Percentiles rank a stretch among this genome's conserved stretches.
phyloP scores from a whole-genome alignment of 2,329 filamentous ascomycete genomes.

The Ophiosphaerella herpotricha region DNA sequence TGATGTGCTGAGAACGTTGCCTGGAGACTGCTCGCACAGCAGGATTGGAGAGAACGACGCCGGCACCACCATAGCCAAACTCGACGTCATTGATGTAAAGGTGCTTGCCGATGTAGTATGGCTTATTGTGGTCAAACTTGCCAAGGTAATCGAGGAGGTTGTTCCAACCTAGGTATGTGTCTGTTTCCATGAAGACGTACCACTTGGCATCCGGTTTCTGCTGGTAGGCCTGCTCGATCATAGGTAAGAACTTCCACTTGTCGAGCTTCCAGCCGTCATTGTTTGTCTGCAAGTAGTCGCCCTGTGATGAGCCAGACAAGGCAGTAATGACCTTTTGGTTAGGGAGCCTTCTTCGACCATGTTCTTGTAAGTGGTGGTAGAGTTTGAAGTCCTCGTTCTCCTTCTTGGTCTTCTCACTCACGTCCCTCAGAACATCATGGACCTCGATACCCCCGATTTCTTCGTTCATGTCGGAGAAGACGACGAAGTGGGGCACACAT shows the following conservation, averaged over 20 bases:
- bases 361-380: conserved; percentile 55
- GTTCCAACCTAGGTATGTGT: conserved; percentile 45
- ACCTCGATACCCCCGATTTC: conserved; percentile 57
- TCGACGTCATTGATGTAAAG: conserved; percentile 50
- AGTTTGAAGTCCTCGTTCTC: conserved; percentile 57
- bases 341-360: conserved; percentile 51
- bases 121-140: conserved; percentile 45
- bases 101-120: conserved; percentile 51
- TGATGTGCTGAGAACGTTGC: conserved; percentile 34
- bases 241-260: conserved; percentile 64
- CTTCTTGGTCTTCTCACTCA: conserved; percentile 45
- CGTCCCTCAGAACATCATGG: conserved; percentile 52
- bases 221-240: conserved; percentile 55
- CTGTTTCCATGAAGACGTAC: conserved; percentile 47
- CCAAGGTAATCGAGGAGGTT: conserved; percentile 48
- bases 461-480: conserved; percentile 65
- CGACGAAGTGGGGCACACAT: conserved; percentile 60
- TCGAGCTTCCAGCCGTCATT: conserved; percentile 58
- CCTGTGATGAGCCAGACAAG: conserved; percentile 39
- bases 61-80: conserved; percentile 53
- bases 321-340: conserved; percentile 34
- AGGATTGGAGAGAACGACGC: conserved; percentile 50
- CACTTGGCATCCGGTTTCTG: conserved; percentile 43
- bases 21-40: conserved; percentile 45
- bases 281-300: conserved; percentile 42